Evolutionary conservation across 345 rosid species (phyloP).

Genomic region (Hypericum androsaemum): DNA sequence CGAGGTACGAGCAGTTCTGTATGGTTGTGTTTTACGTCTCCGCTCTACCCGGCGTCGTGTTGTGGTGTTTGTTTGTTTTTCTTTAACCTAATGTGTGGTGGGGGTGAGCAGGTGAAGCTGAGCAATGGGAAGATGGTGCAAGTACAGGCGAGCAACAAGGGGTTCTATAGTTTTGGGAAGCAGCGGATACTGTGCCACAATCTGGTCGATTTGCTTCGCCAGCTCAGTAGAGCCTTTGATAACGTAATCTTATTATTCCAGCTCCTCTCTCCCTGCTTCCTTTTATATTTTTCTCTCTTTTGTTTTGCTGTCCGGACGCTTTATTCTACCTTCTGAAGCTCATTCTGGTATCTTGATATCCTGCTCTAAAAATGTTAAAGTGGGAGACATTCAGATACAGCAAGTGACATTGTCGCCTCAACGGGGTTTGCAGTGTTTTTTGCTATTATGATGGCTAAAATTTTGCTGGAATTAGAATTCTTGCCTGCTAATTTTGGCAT

Average conservation of each 20-base stretch:
- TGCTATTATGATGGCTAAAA: no score
- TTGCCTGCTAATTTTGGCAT: no score
- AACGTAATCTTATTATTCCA: constrained; percentile 33
- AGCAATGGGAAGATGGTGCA: constrained; percentile 87
- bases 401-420: no score
- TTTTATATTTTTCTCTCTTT: no score
- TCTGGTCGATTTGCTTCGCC: constrained; percentile 86
- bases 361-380: no score
- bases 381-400: no score
- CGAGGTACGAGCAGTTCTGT: constrained; percentile 38
- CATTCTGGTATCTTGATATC: no score
- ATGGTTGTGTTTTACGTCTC: not conserved
- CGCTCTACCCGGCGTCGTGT: no score
- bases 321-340: no score
- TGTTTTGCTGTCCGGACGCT: no score
- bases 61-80: constrained; percentile 1
- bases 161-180: constrained; percentile 71
- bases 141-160: constrained; percentile 69
- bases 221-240: constrained; percentile 82
- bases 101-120: constrained; percentile 60
- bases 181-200: constrained; percentile 67
- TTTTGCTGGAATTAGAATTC: no score
- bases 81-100: constrained; percentile 4
- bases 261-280: not conserved
- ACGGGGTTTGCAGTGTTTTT: no score